phyloP scores from a whole-genome alignment of 805 yeast genomes.

The Blastobotrys chiropterorum region DNA sequence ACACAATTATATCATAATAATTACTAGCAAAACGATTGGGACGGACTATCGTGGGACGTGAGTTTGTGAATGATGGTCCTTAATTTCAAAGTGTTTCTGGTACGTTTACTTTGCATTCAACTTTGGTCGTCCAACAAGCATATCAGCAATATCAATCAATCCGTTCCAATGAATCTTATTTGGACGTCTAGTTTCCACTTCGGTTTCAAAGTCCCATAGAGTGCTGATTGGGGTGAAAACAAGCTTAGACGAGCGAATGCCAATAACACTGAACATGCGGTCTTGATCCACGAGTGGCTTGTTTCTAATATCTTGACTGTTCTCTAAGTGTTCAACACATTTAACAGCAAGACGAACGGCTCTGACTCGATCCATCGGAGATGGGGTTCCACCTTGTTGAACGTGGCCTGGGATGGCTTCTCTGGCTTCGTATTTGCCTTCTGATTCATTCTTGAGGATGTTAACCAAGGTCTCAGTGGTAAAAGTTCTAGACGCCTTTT shows the following conservation, averaged over 20 bases:
- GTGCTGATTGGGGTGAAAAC: conserved; percentile 66
- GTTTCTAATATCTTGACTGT: conserved; percentile 26
- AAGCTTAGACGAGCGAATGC: conserved; percentile 72
- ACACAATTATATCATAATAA: no score
- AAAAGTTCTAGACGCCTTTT: conserved; percentile 74
- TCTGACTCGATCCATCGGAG: conserved; percentile 86
- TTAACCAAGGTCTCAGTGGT: conserved; percentile 77
- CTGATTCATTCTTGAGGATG: conserved; percentile 72
- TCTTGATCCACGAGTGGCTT: conserved; percentile 6
- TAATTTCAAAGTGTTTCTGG: no score
- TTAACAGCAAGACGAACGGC: conserved; percentile 87
- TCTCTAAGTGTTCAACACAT: conserved; percentile 84
- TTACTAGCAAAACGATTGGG: no score
- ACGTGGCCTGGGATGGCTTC: conserved; percentile 98
- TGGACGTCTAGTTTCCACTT: conserved; percentile 75
- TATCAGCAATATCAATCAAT: conserved; percentile 72
- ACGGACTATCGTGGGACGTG: no score
- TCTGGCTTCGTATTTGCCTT: conserved; percentile 76
- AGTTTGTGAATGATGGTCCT: no score
- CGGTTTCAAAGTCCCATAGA: conserved; percentile 84
- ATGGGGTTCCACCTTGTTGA: conserved; percentile 95
- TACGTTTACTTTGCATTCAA: conserved; percentile 2
- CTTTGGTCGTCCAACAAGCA: conserved; percentile 47
- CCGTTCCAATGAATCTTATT: conserved; percentile 78
- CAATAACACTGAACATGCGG: conserved; percentile 58